Evolutionary conservation across 2,329 filamentous ascomycete genomes (phyloP), one percentile per base, ranked within the genome.

Genomic region (Ophiostoma sp.): DNA sequence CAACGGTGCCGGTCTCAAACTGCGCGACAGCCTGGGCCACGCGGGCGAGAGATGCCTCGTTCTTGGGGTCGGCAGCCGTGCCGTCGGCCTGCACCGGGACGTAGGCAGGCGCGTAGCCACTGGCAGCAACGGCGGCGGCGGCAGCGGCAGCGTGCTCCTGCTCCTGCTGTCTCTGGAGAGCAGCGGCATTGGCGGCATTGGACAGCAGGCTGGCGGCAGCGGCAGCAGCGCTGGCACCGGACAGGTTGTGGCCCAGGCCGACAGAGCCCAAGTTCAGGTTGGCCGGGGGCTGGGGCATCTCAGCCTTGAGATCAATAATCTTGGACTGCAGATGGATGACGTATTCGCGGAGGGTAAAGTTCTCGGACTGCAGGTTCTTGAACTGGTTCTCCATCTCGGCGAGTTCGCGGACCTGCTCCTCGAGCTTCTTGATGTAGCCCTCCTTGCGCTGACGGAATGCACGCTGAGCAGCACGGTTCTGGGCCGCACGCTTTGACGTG

Each of bases 391-490:
- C 91, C 79, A 97, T 87, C 23, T 88, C 85, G 75, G 87, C 85
- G 74, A 88, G 91, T 39, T 95, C 92, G 76, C 92, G 89, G 68
- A 97, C 93, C 78, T 98, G 92, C 77, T 95, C 91, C 80, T 99
- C 95, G 7, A 99, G 86, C 79, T 96, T 96, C 83, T 96, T 96
- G 79, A 99, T 99, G 79, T 99, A 97, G 65, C 92, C 92, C 80
- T 99, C 95, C 79, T 99, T 99, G 73, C 95, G 91, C 81, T 98
- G 94, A 60, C 95, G 92, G 81, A 99, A 99, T 60, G 95, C 95
- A 78, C 95, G 89, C 94, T 99, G 95, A 69, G 95, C 95, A 75
- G 94, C 95, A 78, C 95, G 86, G 78, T 99, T 99, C 79, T 99
- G 95, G 11, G 95, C 95, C 36, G 95, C 95, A 74, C 95, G 90